Base-by-base conservation (phyloP, 768 basidiomycete species). In the Pulveroboletus sp. region DNA sequence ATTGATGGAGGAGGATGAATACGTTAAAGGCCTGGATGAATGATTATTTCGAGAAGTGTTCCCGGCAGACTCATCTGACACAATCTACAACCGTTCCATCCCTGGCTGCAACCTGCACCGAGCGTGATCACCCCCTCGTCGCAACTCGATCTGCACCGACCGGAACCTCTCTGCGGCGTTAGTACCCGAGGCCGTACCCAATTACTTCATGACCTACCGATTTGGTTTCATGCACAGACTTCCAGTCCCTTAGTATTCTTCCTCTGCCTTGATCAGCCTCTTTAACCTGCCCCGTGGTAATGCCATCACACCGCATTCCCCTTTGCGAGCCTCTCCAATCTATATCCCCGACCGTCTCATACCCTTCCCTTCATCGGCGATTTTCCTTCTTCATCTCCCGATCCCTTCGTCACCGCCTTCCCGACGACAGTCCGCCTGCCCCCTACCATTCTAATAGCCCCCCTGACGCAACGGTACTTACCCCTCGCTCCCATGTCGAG, bases 401-500 rank as follows among this genome's bases (percentile, higher is more conserved):
- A 67, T 62, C 53, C 56, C 51, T 43, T 35, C 61, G 64, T 59
- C 62, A 62, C 49, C 33, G 56, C 62, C 43, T 56, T 52, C 49
- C 46, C 44, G 47, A 57, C 59, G 56, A 54, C 47, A 58, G 57
- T 64, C 55, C 49, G 3, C 14, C 47, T 32, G 39, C 42, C 51
- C 47, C n/a, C 11, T 49, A 18, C 31, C 54, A 51, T 57, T 55
- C 67, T 69, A 63, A 61, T 54, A 59, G 53, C 55, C 57, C 57
- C 61, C 59, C 60, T 59, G 56, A 55, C 54, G 37, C 48, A 57
- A 8, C 53, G 44, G 52, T 54, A 57, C 60, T 46, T 46, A 37
- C 55, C 47, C 45, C 38, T 39, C 39, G 43, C 35, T 39, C 37
- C 42, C 44, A 82, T 83, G 81, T 76, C 79, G 65, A 70, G 69